phyloP scores from a whole-genome alignment of 805 yeast species.

The Phaffomyces thermotolerans region DNA sequence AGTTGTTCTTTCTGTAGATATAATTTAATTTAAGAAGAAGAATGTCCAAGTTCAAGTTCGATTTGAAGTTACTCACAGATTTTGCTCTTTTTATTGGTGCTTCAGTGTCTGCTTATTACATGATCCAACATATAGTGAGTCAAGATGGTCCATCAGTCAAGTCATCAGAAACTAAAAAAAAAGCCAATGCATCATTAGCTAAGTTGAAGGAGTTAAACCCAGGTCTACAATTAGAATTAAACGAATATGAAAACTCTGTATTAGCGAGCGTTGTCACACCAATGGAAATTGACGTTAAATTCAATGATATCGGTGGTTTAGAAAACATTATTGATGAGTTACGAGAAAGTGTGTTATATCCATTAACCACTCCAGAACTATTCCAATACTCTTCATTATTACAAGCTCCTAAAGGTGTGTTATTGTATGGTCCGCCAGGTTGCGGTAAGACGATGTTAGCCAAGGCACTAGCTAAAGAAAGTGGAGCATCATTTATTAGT shows the following conservation, averaged over 20 bases:
- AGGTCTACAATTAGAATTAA: constrained; percentile 42
- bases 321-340: constrained; percentile 77
- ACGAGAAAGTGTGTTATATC: constrained; percentile 82
- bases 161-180: constrained; percentile 54
- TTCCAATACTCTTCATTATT: constrained; percentile 67
- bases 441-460: constrained; percentile 99
- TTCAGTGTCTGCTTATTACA: constrained; percentile 61
- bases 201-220: constrained; percentile 58
- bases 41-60: constrained; percentile 26
- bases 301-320: constrained; percentile 85
- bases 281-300: constrained; percentile 67
- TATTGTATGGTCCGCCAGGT: constrained; percentile 99
- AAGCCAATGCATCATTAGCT: constrained; percentile 49
- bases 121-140: constrained; percentile 38
- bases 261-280: constrained; percentile 78
- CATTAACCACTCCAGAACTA: constrained; percentile 69
- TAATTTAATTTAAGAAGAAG: not conserved
- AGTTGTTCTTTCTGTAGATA: no score
- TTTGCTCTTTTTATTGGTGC: constrained; percentile 51
- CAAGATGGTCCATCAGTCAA: constrained; percentile 40
- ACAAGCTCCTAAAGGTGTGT: constrained; percentile 91
- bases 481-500: constrained; percentile 86
- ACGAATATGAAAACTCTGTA: constrained; percentile 71
- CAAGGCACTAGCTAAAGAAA: constrained; percentile 97
- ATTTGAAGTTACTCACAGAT: constrained; percentile 36